Conservation (phyloP, 345 rosid genomes). For the Murraya koenigii region DNA sequence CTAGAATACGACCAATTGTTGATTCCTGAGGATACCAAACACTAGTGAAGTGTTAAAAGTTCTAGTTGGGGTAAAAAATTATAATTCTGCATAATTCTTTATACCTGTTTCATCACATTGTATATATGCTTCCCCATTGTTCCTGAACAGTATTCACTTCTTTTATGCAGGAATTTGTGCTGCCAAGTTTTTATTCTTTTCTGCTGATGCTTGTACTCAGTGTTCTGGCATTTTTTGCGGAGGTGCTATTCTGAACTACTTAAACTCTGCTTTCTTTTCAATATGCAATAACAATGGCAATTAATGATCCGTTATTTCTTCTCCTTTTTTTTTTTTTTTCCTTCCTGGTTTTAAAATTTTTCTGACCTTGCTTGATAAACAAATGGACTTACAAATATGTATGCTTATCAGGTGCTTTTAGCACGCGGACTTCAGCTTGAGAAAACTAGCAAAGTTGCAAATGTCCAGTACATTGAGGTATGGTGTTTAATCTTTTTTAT, state of each 20-base stretch:
- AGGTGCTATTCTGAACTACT: conserved; percentile 42
- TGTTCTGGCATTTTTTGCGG: conserved; percentile 66
- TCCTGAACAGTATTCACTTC: conserved; percentile 15
- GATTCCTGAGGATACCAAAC: not conserved
- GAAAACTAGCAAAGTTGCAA: conserved; percentile 74
- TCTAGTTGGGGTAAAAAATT: not conserved
- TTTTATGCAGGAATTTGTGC: conserved; percentile 58
- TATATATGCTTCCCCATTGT: not conserved
- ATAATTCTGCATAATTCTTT: not conserved
- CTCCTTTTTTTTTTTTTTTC: not conserved
- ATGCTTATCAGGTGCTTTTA: conserved; percentile 52
- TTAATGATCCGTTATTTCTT: not conserved
- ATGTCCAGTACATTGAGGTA: conserved; percentile 71
- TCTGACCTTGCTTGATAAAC: not conserved
- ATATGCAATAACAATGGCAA: not conserved
- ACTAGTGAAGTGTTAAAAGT: not conserved
- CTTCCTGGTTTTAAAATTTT: not conserved
- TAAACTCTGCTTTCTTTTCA: conserved; percentile 7
- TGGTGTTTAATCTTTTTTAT: not conserved
- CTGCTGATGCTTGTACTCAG: conserved; percentile 60
- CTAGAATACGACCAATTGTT: not conserved
- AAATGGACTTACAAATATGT: conserved; percentile 8
- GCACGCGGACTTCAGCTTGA: conserved; percentile 93
- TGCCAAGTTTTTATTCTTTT: conserved; percentile 56
- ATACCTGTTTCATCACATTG: not conserved